Percentiles rank a stretch among this genome's conserved stretches.
Conservation (phyloP, 1,139 yeast species). For the Yamadazyma sp. region DNA sequence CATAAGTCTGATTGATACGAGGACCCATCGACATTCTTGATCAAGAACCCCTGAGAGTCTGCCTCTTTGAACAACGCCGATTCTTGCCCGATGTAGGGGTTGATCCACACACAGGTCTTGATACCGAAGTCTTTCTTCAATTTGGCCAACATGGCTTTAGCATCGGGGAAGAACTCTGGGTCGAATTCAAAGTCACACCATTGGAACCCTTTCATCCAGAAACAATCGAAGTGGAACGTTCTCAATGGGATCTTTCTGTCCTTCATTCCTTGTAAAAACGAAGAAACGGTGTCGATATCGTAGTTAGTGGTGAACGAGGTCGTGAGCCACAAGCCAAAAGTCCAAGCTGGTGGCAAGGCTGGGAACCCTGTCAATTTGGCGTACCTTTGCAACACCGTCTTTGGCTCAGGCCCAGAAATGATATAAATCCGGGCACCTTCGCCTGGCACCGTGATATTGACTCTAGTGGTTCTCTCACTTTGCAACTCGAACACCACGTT, state of each 20-base stretch:
- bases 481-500: slow-evolving; percentile 34
- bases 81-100: slow-evolving; percentile 38
- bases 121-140: slow-evolving; percentile 30
- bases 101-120: slow-evolving; percentile 37
- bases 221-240: slow-evolving; percentile 38
- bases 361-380: slow-evolving; percentile 36
- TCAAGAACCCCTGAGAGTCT: slow-evolving; percentile 28
- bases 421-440: slow-evolving; percentile 30
- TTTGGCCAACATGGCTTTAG: slow-evolving; percentile 25
- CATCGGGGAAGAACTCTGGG: slow-evolving; percentile 28
- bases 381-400: slow-evolving; percentile 27
- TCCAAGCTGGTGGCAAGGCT: slow-evolving; percentile 39
- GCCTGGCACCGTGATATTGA: slow-evolving; percentile 37
- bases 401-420: slow-evolving; percentile 34
- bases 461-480: slow-evolving; percentile 38
- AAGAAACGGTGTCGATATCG: slow-evolving; percentile 31
- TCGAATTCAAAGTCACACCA: slow-evolving; percentile 40
- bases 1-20: slow-evolving; percentile 37
- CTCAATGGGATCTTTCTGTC: slow-evolving; percentile 33
- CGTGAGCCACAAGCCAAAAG: slow-evolving; percentile 40
- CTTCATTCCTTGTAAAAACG: slow-evolving; percentile 36
- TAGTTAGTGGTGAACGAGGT: slow-evolving; percentile 33
- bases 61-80: slow-evolving; percentile 30
- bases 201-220: slow-evolving; percentile 41
- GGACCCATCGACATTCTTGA: slow-evolving; percentile 25